Evolutionary conservation across 2,329 filamentous ascomycete genomes (phyloP).

Genomic region (Piedraia hortae): DNA sequence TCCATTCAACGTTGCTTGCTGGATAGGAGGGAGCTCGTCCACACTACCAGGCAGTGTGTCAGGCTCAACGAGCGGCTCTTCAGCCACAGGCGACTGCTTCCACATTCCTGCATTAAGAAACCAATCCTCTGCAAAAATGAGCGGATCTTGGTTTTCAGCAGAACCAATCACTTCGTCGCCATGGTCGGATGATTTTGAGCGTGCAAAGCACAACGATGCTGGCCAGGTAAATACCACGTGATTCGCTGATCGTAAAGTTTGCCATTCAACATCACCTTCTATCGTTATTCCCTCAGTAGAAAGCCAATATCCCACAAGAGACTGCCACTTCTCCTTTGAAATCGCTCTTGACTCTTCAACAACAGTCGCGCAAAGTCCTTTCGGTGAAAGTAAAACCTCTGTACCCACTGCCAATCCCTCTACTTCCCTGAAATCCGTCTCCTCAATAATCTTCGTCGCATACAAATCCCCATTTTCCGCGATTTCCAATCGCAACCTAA

Average conservation of each 20-base stretch:
- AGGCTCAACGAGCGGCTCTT: background rate
- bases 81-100: background rate
- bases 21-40: constrained; percentile 2
- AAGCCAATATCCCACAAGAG: constrained; percentile 2
- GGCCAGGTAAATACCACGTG: constrained; percentile 6
- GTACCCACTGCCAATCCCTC: background rate
- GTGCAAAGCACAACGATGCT: constrained; percentile 4
- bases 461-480: constrained; percentile 2
- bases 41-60: background rate
- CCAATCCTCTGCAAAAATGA: constrained; percentile 10
- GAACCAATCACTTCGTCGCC: constrained; percentile 2
- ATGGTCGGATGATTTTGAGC: background rate
- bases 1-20: constrained; percentile 16
- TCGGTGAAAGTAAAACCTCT: constrained; percentile 1
- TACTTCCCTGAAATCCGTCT: background rate
- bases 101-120: constrained; percentile 4
- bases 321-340: constrained; percentile 3
- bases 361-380: constrained; percentile 1
- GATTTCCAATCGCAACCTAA: constrained; percentile 2
- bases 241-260: constrained; percentile 1
- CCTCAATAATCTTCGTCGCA: constrained; percentile 1
- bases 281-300: constrained; percentile 3
- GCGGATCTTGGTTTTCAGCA: constrained; percentile 10
- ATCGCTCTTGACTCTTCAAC: background rate
- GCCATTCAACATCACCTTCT: constrained; percentile 1